These are phyloP conservation scores for Potentilla sterilis DNA, from an alignment of 306 rosid species.

Conservation along the genomic window DNA sequence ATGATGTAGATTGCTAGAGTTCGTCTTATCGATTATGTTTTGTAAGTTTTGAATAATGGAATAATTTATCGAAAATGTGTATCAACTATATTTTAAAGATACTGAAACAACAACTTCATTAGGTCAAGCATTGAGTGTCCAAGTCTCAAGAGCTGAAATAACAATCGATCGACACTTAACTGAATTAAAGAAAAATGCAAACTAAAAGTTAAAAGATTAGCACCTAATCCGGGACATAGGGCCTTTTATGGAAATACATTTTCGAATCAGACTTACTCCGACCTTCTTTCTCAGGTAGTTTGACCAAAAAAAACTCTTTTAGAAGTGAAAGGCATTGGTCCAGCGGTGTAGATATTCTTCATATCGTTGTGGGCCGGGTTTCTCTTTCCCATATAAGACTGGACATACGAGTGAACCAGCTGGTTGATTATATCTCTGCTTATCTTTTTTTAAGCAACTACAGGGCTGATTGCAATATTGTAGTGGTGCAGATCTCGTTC, in stretches of 20 bases:
- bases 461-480: conserved; percentile 58
- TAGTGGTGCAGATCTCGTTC: conserved; percentile 49
- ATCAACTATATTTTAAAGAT: no score
- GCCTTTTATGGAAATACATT: conserved; percentile 26
- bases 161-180: no score
- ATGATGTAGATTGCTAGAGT: no score
- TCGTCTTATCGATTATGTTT: no score
- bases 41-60: no score
- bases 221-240: no score
- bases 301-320: conserved; percentile 52
- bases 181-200: no score
- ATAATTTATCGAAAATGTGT: no score
- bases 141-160: no score
- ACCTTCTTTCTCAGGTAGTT: conserved; percentile 30
- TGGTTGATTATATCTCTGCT: conserved; percentile 30
- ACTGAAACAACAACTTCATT: no score
- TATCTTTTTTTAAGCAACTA: conserved; percentile 40
- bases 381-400: conserved; percentile 34
- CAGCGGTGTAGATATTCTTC: conserved; percentile 54
- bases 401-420: not conserved
- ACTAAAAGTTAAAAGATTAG: no score
- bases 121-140: no score
- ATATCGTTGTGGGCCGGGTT: conserved; percentile 59
- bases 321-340: conserved; percentile 46
- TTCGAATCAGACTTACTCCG: conserved; percentile 11